Percentiles rank a stretch among this genome's conserved stretches.
phyloP scores from a whole-genome alignment of 2,329 filamentous ascomycete species.

The Zopfia rhizophila region DNA sequence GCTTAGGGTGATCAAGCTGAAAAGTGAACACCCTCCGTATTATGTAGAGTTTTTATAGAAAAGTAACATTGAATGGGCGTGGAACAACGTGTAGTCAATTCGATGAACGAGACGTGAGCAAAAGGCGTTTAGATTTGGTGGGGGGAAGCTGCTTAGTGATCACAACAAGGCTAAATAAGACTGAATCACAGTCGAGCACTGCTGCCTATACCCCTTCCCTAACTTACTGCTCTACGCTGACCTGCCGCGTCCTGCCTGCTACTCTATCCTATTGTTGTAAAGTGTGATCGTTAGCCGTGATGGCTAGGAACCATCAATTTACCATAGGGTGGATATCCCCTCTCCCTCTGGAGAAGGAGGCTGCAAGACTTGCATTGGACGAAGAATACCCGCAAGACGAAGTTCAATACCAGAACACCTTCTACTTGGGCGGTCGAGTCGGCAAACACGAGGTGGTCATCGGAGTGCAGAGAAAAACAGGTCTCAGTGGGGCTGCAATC shows the following conservation, averaged over 20 bases:
- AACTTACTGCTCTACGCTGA: too few species aligned
- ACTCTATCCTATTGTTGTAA: background rate
- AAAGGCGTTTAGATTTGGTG: too few species aligned
- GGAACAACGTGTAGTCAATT: too few species aligned
- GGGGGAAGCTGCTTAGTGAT: too few species aligned
- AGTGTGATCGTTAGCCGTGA: background rate
- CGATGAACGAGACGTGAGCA: too few species aligned
- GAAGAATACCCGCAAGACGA: conserved; percentile 13
- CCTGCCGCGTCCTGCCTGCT: too few species aligned
- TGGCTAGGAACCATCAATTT: conserved; percentile 13
- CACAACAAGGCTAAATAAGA: too few species aligned
- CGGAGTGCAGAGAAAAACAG: conserved; percentile 15
- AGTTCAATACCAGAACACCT: conserved; percentile 5
- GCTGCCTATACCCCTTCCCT: too few species aligned
- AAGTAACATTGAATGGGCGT: too few species aligned
- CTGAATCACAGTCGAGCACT: too few species aligned
- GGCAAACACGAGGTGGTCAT: conserved; percentile 24
- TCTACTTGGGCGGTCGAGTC: conserved; percentile 22
- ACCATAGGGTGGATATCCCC: background rate
- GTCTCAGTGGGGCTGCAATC: conserved; percentile 4
- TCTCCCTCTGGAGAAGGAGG: background rate
- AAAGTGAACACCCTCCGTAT: background rate
- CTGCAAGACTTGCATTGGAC: background rate
- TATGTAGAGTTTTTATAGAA: background rate
- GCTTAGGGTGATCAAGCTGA: background rate